phyloP scores from a whole-genome alignment of 2,329 filamentous ascomycete species.

The Aureobasidium sp. region DNA sequence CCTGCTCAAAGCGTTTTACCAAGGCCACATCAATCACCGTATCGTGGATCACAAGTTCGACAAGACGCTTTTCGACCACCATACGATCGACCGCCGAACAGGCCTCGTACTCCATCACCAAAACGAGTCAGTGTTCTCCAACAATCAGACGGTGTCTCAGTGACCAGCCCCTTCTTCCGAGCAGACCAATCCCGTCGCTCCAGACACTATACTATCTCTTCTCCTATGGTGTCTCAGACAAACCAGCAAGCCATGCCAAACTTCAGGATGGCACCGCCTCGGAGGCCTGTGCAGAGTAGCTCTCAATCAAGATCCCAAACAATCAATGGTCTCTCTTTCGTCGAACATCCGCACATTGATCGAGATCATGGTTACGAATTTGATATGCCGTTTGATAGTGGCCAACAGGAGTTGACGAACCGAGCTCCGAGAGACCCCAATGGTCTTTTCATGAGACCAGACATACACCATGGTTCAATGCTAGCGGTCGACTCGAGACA shows the following conservation, averaged over 20 bases:
- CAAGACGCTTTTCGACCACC: neutral
- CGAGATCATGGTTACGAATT: neutral
- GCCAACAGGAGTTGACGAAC: neutral
- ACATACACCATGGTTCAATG: neutral
- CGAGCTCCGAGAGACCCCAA: constrained; percentile 15
- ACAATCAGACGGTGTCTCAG: neutral
- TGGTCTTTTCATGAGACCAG: constrained; percentile 13
- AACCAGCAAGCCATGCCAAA: neutral
- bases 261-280: neutral
- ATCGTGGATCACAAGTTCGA: neutral
- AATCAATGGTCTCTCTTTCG: constrained; percentile 29
- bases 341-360: constrained; percentile 21
- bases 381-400: neutral
- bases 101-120: constrained; percentile 1
- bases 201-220: neutral
- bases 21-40: neutral
- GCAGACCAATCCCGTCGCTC: neutral
- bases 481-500: neutral
- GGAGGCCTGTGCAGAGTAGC: neutral
- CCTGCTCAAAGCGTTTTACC: neutral
- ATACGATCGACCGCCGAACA: neutral
- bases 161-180: constrained; percentile 2
- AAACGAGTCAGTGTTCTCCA: neutral
- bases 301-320: constrained; percentile 14
- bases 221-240: neutral